Conservation (phyloP, 2,329 filamentous ascomycete species). For the Hysterium pulicare region DNA sequence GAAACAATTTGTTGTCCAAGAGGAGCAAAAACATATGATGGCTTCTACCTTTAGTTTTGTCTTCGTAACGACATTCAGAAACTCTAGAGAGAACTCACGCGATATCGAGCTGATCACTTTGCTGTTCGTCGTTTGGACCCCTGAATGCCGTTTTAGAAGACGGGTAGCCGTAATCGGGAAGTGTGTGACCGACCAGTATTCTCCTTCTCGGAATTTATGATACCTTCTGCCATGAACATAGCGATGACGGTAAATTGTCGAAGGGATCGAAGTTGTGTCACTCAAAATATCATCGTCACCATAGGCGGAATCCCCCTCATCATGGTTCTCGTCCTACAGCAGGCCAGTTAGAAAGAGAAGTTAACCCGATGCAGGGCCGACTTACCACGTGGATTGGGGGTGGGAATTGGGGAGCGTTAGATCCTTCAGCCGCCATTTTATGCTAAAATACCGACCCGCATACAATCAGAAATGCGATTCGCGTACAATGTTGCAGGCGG, state of each 20-base stretch:
- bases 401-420: neutral
- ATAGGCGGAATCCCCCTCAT: neutral
- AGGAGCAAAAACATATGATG: slow-evolving; percentile 25
- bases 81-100: slow-evolving; percentile 6
- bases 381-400: neutral
- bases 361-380: neutral
- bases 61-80: too few relatives aligned
- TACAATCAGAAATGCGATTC: neutral
- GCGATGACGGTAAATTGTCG: slow-evolving; percentile 25
- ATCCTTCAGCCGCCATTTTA: neutral
- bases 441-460: neutral
- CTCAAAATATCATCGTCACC: neutral
- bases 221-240: slow-evolving; percentile 33
- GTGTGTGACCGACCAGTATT: slow-evolving; percentile 19
- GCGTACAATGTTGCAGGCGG: too few relatives aligned
- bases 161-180: slow-evolving; percentile 3
- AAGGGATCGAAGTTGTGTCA: neutral
- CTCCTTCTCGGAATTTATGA: slow-evolving; percentile 28
- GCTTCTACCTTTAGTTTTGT: too few relatives aligned
- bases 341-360: too few relatives aligned
- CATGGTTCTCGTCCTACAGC: neutral
- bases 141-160: slow-evolving; percentile 1
- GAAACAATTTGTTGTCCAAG: slow-evolving; percentile 20
- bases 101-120: slow-evolving; percentile 27
- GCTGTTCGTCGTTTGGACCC: slow-evolving; percentile 28